Base-by-base conservation (phyloP, 2,329 filamentous ascomycete species). In the Hypoxylon sp. region DNA sequence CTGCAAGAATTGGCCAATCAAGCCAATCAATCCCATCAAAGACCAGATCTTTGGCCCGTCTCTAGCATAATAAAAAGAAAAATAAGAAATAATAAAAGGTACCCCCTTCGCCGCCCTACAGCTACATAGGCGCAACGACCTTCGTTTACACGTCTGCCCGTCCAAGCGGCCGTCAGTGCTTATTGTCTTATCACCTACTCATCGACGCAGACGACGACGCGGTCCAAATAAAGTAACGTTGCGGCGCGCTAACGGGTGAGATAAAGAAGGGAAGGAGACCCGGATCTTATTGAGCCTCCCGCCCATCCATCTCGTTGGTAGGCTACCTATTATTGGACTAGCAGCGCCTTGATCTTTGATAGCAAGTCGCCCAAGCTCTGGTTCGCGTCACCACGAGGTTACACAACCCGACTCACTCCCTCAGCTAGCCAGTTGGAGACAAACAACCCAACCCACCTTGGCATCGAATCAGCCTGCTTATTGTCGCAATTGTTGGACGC, bases 141-240 rank as follows among this genome's bases (percentile, higher is more conserved):
- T 27, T 57, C 48, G 48, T 68, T 56, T 44, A 29, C 35, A 51
- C 29, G 39, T 17, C 55, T 63, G 58, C 57, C 50, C 37, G 65
- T 60, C 58, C 54, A 60, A 62, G 62, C 57, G 56, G 51, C 50
- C 46, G 62, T 63, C 65, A 70, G 46, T 68, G 54, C 65, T 66
- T 70, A 68, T 64, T 59, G 58, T 32, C 62, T 68, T 66, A 63
- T 61, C 68, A 61, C 61, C 24, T 31, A 53, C 44, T 24, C 42
- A 39, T 44, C 47, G 37, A 62, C 68, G 31, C 39, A 55, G 55
- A 61, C 56, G 44, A 54, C 61, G 54, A 52, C 65, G 55, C 59
- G 21, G 55, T 61, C 44, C 19, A 44, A 61, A 62, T 47, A 62
- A 70, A 64, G 68, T 70, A 70, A 70, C 68, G 68, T 70, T 70